These are phyloP conservation scores for Candida smagusa DNA, from an alignment of 1,139 yeast species.

Conservation along the genomic window DNA sequence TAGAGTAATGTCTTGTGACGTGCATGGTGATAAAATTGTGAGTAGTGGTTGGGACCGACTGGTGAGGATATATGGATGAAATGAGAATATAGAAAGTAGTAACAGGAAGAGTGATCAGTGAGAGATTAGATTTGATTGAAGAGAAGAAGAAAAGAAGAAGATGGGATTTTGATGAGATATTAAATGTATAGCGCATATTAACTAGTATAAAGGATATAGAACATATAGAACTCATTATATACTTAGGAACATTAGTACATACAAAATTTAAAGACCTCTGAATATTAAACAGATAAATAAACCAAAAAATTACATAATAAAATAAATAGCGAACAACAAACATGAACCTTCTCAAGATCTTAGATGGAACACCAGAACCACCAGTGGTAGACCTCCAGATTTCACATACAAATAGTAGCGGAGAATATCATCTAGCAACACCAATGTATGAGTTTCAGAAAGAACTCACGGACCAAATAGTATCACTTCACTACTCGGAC, in stretches of 20 bases:
- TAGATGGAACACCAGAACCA: constrained; percentile 86
- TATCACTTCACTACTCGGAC: constrained; percentile 87
- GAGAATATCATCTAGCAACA: constrained; percentile 79
- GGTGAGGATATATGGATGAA: constrained; percentile 63
- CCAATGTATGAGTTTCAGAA: constrained; percentile 88
- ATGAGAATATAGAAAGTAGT: too few relatives aligned
- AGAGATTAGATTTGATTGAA: too few relatives aligned
- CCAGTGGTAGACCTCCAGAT: constrained; percentile 58
- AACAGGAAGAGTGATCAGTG: too few relatives aligned
- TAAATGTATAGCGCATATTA: too few relatives aligned
- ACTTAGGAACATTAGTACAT: too few relatives aligned
- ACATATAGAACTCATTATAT: too few relatives aligned
- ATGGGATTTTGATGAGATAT: too few relatives aligned
- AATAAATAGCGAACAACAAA: constrained; percentile 1
- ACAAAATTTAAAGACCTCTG: too few relatives aligned
- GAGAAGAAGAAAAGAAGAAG: too few relatives aligned
- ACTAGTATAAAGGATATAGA: too few relatives aligned
- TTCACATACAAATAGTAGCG: constrained; percentile 40
- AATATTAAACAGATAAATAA: too few relatives aligned
- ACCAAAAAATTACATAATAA: too few relatives aligned
- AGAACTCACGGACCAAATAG: constrained; percentile 89
- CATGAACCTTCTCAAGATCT: constrained; percentile 74
- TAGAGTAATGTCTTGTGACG: constrained; percentile 70
- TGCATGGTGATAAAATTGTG: constrained; percentile 43
- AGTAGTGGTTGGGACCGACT: constrained; percentile 86